phyloP scores from a whole-genome alignment of 306 rosid genomes.

The Mucuna pruriens region DNA sequence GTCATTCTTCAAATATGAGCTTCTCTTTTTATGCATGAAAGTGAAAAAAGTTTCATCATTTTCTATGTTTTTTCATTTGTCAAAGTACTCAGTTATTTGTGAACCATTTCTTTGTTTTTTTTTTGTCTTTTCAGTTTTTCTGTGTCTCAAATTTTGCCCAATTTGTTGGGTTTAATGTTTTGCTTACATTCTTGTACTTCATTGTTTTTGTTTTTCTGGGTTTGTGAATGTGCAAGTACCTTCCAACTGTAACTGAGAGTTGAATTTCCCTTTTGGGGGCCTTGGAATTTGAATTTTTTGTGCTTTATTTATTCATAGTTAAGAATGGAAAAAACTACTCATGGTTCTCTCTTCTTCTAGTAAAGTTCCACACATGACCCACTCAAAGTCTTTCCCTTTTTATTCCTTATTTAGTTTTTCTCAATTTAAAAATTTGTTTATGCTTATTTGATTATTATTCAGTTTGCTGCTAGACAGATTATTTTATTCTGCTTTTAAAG shows the following conservation, averaged over 20 bases:
- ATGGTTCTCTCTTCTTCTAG: conserved; percentile 36
- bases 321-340: conserved; percentile 25
- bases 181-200: conserved; percentile 7
- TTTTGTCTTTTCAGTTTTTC: not conserved
- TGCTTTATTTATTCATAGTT: conserved; percentile 22
- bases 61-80: not conserved
- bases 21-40: not conserved
- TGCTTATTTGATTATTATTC: conserved; percentile 41
- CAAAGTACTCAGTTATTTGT: not conserved
- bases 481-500: conserved; percentile 34
- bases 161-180: conserved; percentile 35
- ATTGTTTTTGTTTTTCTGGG: conserved; percentile 33
- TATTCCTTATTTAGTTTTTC: conserved; percentile 18
- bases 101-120: not conserved
- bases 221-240: conserved; percentile 35
- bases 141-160: conserved; percentile 25
- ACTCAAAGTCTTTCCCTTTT: conserved; percentile 6
- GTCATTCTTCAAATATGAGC: conserved; percentile 24
- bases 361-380: conserved; percentile 42
- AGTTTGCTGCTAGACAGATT: not conserved
- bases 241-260: conserved; percentile 19
- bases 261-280: conserved; percentile 35
- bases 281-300: conserved; percentile 20
- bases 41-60: conserved; percentile 11
- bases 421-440: not conserved